Base-by-base conservation (phyloP, 257 asterid species). In the Verbascum thapsus region DNA sequence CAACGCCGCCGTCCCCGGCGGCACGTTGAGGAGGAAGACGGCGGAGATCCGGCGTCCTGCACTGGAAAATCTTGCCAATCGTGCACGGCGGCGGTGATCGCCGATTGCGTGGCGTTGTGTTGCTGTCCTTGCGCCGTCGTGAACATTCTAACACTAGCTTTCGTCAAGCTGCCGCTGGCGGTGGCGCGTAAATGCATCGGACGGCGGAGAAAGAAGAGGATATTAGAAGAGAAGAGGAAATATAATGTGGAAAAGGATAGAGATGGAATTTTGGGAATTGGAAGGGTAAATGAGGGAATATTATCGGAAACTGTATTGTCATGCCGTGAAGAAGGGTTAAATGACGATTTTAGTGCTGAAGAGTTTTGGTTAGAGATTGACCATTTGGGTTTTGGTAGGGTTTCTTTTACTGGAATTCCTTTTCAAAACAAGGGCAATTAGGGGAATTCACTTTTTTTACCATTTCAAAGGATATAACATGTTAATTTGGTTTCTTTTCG, bases 111-210 rank as follows among this genome's bases (percentile, higher is more conserved):
- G 12, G 98, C 96, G 30, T 83, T 91, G 1, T 88, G 96, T 68
- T 91, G 96, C 73, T 91, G 98, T 55, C 98, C 98, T 0, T 88
- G 95, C 76, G 89, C 96, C 7, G 88, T 91, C 58, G 87, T 91
- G 10, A 85, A 79, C 78, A 66, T 91, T 4, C 32, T 91, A 56
- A 74, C 84, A 2, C 78, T 91, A 41, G 80, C 96, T 3, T 78
- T 91, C 47, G 58, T 91, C 10, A 85, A 79, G 83, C 73, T 91
- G 35, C 98, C 98, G 48, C 85, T 85, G 88, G 83, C 83, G 74
- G 82, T 91, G 66, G 97, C 91, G 61, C 85, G 83, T 17, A 79
- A 72, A 23, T 78, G 84, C 63, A 30, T 88, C 62, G 70, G 65
- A 2, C 63, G 80, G 6, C 78, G 78, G 78, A 70, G 43, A 34